Conservation (phyloP, 1,139 yeast species). For the Geotrichum cucujoidarum region DNA sequence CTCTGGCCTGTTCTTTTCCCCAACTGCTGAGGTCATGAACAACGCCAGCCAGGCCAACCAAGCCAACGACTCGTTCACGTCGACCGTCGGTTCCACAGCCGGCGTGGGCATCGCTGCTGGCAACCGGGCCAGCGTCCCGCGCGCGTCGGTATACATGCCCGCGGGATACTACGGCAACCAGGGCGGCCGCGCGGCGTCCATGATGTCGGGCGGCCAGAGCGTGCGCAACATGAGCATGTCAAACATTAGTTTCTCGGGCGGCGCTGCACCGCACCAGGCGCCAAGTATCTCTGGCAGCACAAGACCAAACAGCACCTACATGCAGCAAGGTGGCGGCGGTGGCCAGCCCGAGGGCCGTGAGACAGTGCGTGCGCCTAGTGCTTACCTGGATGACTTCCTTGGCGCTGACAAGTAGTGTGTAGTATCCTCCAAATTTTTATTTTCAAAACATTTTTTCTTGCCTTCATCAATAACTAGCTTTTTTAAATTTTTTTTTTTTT, state of each 20-base stretch:
- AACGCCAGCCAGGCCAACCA: constrained; percentile 28
- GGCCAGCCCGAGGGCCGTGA: constrained; percentile 8
- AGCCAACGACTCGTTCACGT: constrained; percentile 19
- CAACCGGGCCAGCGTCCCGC: constrained; percentile 19
- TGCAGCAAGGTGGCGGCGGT: constrained; percentile 14
- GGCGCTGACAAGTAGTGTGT: constrained; percentile 25
- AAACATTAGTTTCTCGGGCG: constrained; percentile 17
- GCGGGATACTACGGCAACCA: constrained; percentile 35
- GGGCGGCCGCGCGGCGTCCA: constrained; percentile 19
- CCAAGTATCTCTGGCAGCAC: constrained; percentile 18
- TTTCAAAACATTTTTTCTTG: not conserved
- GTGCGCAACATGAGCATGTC: constrained; percentile 23
- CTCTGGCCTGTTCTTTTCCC: constrained; percentile 59
- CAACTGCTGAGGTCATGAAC: constrained; percentile 70
- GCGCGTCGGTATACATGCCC: constrained; percentile 36
- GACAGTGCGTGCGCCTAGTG: constrained; percentile 37
- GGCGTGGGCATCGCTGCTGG: constrained; percentile 21
- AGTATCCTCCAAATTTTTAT: too few species aligned
- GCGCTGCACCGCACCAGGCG: constrained; percentile 13
- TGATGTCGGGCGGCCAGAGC: constrained; percentile 9
- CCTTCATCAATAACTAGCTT: not conserved
- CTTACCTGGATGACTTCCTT: constrained; percentile 38
- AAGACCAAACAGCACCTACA: constrained; percentile 13
- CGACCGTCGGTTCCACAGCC: constrained; percentile 19
- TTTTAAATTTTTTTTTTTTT: too few species aligned